Percentiles rank a stretch among this genome's conserved stretches.
These are phyloP conservation scores for Camillea tinctor DNA, from an alignment of 2,329 filamentous ascomycete species.

Conservation along the genomic window DNA sequence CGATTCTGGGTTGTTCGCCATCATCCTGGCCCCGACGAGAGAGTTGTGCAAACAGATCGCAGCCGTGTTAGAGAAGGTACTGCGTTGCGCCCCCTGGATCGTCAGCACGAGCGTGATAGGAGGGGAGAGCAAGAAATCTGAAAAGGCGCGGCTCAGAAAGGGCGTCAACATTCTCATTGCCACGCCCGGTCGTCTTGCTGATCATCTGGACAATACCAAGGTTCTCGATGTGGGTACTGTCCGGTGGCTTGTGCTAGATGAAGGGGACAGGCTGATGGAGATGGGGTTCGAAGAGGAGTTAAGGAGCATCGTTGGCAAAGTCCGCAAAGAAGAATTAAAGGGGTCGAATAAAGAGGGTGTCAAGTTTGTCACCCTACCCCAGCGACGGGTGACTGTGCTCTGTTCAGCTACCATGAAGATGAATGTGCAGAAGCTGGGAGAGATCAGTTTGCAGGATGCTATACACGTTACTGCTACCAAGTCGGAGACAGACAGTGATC, in stretches of 20 bases:
- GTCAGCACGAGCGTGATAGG: conserved; percentile 81
- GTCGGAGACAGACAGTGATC: conserved; percentile 46
- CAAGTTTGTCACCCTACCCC: conserved; percentile 64
- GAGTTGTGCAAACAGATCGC: conserved; percentile 95
- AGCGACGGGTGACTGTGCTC: conserved; percentile 78
- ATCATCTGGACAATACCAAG: conserved; percentile 91
- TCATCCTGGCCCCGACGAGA: conserved; percentile 89
- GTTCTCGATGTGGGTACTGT: conserved; percentile 85
- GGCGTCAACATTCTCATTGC: conserved; percentile 95
- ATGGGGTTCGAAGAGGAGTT: conserved; percentile 95
- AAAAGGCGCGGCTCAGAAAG: conserved; percentile 91
- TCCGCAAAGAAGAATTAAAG: conserved; percentile 63
- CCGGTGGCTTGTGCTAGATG: conserved; percentile 90
- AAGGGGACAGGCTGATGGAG: conserved; percentile 98
- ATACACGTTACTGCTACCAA: conserved; percentile 75
- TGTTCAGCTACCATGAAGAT: conserved; percentile 98
- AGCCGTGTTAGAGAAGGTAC: conserved; percentile 76
- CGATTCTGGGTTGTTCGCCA: conserved; percentile 87
- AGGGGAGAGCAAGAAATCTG: conserved; percentile 70
- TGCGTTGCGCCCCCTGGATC: conserved; percentile 91
- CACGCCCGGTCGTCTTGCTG: conserved; percentile 84
- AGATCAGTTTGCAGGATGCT: conserved; percentile 93
- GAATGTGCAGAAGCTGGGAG: conserved; percentile 89
- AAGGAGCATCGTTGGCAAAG: conserved; percentile 77
- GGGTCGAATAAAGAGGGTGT: conserved; percentile 59